These are phyloP conservation scores for Pseudogymnoascus sp. DNA, from an alignment of 2,329 filamentous ascomycete genomes.

Conservation along the genomic window DNA sequence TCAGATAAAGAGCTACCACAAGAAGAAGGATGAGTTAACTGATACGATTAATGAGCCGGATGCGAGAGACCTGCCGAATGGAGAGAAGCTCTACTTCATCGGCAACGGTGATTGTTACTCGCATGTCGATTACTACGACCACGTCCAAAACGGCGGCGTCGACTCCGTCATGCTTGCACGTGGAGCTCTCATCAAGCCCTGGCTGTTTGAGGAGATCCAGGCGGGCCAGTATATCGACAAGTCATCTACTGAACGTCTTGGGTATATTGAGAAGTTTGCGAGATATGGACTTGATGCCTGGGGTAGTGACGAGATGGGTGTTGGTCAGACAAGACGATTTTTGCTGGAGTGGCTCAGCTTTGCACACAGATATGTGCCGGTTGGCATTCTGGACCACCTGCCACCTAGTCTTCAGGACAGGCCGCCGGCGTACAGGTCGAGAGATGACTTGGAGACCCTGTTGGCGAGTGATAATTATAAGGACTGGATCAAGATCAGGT, in stretches of 20 bases:
- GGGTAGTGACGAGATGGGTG: slow-evolving; percentile 90
- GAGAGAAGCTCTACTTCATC: slow-evolving; percentile 73
- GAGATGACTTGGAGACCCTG: slow-evolving; percentile 90
- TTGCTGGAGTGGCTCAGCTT: slow-evolving; percentile 95
- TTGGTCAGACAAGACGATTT: slow-evolving; percentile 86
- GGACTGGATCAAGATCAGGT: slow-evolving; percentile 99
- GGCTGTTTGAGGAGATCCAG: slow-evolving; percentile 96
- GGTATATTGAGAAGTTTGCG: slow-evolving; percentile 80
- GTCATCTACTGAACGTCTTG: slow-evolving; percentile 75
- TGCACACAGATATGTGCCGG: slow-evolving; percentile 79
- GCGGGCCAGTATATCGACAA: slow-evolving; percentile 93
- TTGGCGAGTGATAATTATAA: slow-evolving; percentile 84
- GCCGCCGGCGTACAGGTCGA: slow-evolving; percentile 72
- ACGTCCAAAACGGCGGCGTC: slow-evolving; percentile 69
- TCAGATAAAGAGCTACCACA: slow-evolving; percentile 72
- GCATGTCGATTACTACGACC: slow-evolving; percentile 75
- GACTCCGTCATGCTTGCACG: slow-evolving; percentile 97
- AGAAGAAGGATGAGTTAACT: slow-evolving; percentile 53
- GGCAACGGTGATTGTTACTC: slow-evolving; percentile 97
- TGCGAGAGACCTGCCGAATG: slow-evolving; percentile 60
- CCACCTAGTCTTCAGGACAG: slow-evolving; percentile 85
- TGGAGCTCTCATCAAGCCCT: slow-evolving; percentile 92
- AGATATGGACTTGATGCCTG: slow-evolving; percentile 88
- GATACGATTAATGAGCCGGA: slow-evolving; percentile 79
- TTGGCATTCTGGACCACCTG: slow-evolving; percentile 80